Base-by-base conservation (phyloP, 164 flowering plant species). In the Stephania cephalantha region DNA sequence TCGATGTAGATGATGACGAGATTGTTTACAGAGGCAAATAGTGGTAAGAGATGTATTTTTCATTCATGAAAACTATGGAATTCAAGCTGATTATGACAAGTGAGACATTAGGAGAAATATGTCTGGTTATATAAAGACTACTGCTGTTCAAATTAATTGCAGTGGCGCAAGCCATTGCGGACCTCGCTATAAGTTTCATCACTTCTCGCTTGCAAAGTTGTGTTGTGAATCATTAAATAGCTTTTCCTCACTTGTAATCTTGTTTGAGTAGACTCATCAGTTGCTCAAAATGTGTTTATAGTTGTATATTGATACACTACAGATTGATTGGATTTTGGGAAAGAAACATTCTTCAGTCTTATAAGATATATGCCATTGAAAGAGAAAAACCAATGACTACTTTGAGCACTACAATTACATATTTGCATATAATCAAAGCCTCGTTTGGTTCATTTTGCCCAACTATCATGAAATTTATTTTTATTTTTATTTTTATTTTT, bases 1-100 rank as follows among this genome's bases (percentile, higher is more conserved):
- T 85, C 75, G 91, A 88, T 81, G 97, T 91, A 31, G 98, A 89
- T 74, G 97, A 94, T 75, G 98, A 93, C 13, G 97, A 95, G 83
- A 91, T 91, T 65, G 91, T 90, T 45, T 92, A 88, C 83, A 87
- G 80, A 82, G 81, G 87, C 82, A 89, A 86, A 77, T 86, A 83
- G 82, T 46, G 78, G 74, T 18, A 4, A 15, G 35, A 50, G 46
- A 15, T 75, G 72, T 63, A 25, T 11, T 44, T 71, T 15, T 11
- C 68, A 74, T 22, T 46, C 61, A 17, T 68, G 25, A 53, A 46
- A 65, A 50, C 35, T 17, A 76, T 63, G 9, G n/a, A 25, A 35
- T 64, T 46, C 70, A 12, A 61, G 68, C 48, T 73, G 48, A 72
- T 72, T 52, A 25, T 50, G 52, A 64, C 7, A 9, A 20, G 29